Percentiles rank a stretch among this genome's conserved stretches.
Conservation (phyloP, 2,329 filamentous ascomycete species). For the Calonectria ilicicola region DNA sequence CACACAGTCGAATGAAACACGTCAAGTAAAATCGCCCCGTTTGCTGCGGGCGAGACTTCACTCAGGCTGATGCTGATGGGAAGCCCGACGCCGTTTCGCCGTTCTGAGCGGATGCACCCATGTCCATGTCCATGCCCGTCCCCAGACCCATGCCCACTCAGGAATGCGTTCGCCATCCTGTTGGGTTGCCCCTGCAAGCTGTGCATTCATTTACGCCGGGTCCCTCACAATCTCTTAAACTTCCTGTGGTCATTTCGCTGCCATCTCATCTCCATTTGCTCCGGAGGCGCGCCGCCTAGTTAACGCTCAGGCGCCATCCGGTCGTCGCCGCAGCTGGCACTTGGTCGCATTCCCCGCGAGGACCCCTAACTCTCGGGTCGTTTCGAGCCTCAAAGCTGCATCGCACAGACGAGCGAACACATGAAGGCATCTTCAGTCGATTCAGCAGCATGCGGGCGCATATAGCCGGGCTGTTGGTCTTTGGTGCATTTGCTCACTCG, state of each 20-base stretch:
- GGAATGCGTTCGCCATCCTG: constrained; percentile 4
- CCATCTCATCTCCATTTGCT: constrained; percentile 7
- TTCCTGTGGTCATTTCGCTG: constrained; percentile 1
- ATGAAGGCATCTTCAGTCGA: constrained; percentile 2
- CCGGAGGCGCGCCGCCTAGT: neutral
- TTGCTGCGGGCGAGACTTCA: neutral
- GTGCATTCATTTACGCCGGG: constrained; percentile 7
- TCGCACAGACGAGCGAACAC: constrained; percentile 1
- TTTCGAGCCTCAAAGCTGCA: neutral
- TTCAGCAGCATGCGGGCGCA: constrained; percentile 37
- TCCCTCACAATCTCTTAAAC: constrained; percentile 1
- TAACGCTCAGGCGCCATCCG: constrained; percentile 12
- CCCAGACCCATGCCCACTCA: constrained; percentile 7
- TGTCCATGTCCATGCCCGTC: constrained; percentile 5
- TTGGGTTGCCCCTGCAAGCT: constrained; percentile 5
- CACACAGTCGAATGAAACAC: constrained; percentile 14
- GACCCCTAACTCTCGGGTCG: neutral
- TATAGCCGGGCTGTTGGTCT: constrained; percentile 29
- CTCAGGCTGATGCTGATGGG: neutral
- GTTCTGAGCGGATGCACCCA: neutral
- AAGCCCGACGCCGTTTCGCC: neutral
- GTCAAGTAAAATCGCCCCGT: constrained; percentile 15
- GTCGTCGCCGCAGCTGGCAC: constrained; percentile 1
- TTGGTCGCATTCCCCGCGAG: neutral
- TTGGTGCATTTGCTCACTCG: constrained; percentile 30